These are phyloP conservation scores for Neospermospora avenae DNA, from an alignment of 2,329 filamentous ascomycete species.

Conservation along the genomic window DNA sequence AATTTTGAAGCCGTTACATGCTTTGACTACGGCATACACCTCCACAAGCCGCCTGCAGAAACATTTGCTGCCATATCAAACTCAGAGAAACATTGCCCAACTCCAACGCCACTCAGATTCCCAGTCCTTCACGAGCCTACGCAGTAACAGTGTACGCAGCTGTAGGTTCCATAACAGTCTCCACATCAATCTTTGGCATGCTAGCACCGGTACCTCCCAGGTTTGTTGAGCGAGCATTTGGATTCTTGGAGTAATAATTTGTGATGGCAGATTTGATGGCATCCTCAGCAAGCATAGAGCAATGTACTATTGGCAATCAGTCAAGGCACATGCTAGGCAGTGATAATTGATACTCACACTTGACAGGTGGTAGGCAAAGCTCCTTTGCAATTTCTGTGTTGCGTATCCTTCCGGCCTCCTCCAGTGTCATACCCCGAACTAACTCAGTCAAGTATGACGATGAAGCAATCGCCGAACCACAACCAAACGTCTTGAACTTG, in stretches of 20 bases:
- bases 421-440: slow-evolving; percentile 92
- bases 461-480: slow-evolving; percentile 89
- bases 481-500: slow-evolving; percentile 98
- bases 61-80: slow-evolving; percentile 7
- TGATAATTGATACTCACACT: slow-evolving; percentile 56
- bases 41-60: background rate
- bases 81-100: slow-evolving; percentile 1
- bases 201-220: slow-evolving; percentile 70
- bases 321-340: slow-evolving; percentile 8
- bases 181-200: slow-evolving; percentile 63
- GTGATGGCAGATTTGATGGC: slow-evolving; percentile 89
- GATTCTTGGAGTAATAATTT: slow-evolving; percentile 91
- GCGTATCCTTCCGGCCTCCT: slow-evolving; percentile 87
- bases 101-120: slow-evolving; percentile 11
- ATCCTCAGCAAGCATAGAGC: slow-evolving; percentile 89
- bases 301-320: slow-evolving; percentile 62
- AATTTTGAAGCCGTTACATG: background rate
- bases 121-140: slow-evolving; percentile 8
- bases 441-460: slow-evolving; percentile 94
- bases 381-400: slow-evolving; percentile 99
- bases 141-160: slow-evolving; percentile 27
- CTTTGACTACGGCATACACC: background rate
- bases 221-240: slow-evolving; percentile 68
- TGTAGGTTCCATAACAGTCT: slow-evolving; percentile 47
- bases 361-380: slow-evolving; percentile 82